phyloP scores from a whole-genome alignment of 2,329 filamentous ascomycete genomes.

The Chaetoscypha palmicola region DNA sequence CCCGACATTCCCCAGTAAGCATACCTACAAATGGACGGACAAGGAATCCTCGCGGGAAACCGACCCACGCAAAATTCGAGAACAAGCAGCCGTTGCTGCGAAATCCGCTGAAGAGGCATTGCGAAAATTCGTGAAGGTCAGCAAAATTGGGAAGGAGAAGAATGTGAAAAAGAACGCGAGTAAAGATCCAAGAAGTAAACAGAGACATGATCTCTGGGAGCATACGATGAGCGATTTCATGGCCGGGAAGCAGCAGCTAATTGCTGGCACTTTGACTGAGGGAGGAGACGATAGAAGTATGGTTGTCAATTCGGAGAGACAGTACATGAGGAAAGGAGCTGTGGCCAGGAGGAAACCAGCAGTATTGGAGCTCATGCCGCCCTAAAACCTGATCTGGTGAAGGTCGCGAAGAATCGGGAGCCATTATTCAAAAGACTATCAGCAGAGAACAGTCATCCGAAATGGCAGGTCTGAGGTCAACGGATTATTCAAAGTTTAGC shows the following conservation, averaged over 20 bases:
- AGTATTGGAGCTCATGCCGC: conserved; percentile 4
- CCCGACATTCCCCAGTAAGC: conserved; percentile 55
- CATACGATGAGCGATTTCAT: conserved; percentile 49
- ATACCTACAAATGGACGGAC: conserved; percentile 56
- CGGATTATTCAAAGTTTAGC: conserved; percentile 1
- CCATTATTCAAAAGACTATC: background rate
- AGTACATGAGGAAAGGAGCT: conserved; percentile 41
- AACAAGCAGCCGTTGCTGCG: conserved; percentile 52
- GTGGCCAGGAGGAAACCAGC: conserved; percentile 21
- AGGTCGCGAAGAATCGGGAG: background rate
- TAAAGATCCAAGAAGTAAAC: conserved; percentile 43
- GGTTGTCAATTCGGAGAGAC: conserved; percentile 53
- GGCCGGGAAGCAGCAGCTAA: conserved; percentile 13
- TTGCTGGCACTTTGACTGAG: conserved; percentile 19
- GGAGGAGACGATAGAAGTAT: conserved; percentile 55
- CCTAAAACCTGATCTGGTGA: background rate
- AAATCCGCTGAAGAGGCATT: conserved; percentile 57
- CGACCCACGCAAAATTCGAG: conserved; percentile 51
- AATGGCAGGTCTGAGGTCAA: background rate
- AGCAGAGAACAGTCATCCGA: background rate
- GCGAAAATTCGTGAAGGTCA: conserved; percentile 51
- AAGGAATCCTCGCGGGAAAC: conserved; percentile 38
- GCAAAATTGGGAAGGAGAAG: conserved; percentile 58
- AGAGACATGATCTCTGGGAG: conserved; percentile 55
- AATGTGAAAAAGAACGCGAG: conserved; percentile 49